Percentiles rank a stretch among this genome's conserved stretches.
These are phyloP conservation scores for Bolboschoenoplectus hybrid DNA, from an alignment of 202 grass and related monocot species.

Conservation along the genomic window DNA sequence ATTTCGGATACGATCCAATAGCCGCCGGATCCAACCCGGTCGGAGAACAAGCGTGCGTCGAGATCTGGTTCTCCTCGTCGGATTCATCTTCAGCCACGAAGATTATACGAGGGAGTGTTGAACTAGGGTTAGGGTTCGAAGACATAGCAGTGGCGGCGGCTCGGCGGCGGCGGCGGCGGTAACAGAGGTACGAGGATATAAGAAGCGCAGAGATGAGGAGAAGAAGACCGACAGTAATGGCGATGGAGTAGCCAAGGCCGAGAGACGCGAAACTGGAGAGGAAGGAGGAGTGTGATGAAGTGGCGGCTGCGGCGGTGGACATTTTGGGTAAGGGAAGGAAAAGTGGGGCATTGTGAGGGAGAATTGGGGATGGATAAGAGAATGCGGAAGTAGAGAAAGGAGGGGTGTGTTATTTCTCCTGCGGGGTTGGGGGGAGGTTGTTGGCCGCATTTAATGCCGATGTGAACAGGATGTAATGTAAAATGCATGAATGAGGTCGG, in stretches of 20 bases:
- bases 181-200: slow-evolving; percentile 67
- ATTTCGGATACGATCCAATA: slow-evolving; percentile 71
- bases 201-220: slow-evolving; percentile 63
- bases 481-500: not conserved
- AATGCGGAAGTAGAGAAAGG: not conserved
- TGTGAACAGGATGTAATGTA: no score
- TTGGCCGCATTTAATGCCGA: slow-evolving; percentile 41
- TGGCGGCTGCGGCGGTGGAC: slow-evolving; percentile 33
- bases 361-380: slow-evolving; percentile 36
- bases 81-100: slow-evolving; percentile 81
- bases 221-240: slow-evolving; percentile 66
- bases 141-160: slow-evolving; percentile 28
- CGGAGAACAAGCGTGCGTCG: slow-evolving; percentile 42
- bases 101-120: slow-evolving; percentile 69
- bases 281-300: slow-evolving; percentile 45
- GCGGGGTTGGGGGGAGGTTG: slow-evolving; percentile 35
- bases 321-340: slow-evolving; percentile 45
- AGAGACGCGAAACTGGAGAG: slow-evolving; percentile 52
- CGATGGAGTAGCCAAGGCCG: slow-evolving; percentile 69
- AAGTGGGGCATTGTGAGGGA: slow-evolving; percentile 34
- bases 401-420: slow-evolving; percentile 9
- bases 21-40: slow-evolving; percentile 66
- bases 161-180: slow-evolving; percentile 41
- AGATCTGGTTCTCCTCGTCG: slow-evolving; percentile 56
- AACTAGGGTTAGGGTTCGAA: slow-evolving; percentile 61